Percentiles rank a stretch among this genome's conserved stretches.
Evolutionary conservation across 2,329 filamentous ascomycete species (phyloP).

Genomic region (Ascochyta fabae): DNA sequence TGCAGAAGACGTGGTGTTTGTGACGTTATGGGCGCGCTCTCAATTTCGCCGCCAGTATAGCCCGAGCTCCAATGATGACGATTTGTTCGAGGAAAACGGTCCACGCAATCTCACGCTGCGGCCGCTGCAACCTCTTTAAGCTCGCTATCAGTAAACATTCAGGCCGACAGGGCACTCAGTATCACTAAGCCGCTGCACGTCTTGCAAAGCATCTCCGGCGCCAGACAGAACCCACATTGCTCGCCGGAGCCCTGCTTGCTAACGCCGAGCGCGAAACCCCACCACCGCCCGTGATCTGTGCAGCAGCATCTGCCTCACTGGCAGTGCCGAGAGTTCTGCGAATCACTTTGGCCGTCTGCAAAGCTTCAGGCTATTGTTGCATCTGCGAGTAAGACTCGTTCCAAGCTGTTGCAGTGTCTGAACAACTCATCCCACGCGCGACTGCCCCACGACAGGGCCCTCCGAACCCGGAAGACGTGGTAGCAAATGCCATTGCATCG

Average conservation of each 20-base stretch:
- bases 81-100: constrained; percentile 28
- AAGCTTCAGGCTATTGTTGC: constrained; percentile 3
- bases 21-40: constrained; percentile 28
- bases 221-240: constrained; percentile 28
- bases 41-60: constrained; percentile 23
- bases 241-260: constrained; percentile 39
- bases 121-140: constrained; percentile 26
- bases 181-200: constrained; percentile 44
- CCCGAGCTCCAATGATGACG: constrained; percentile 23
- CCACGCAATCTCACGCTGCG: constrained; percentile 23
- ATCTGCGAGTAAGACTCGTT: constrained; percentile 15
- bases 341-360: constrained; percentile 4
- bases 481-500: constrained; percentile 24
- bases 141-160: constrained; percentile 26
- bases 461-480: constrained; percentile 28
- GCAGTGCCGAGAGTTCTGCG: constrained; percentile 11
- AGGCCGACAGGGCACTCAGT: constrained; percentile 27
- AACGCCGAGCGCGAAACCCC: constrained; percentile 40
- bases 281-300: constrained; percentile 26
- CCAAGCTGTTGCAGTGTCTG: constrained; percentile 28
- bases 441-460: constrained; percentile 27
- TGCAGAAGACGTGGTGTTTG: constrained; percentile 33
- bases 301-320: constrained; percentile 19
- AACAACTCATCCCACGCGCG: constrained; percentile 14
- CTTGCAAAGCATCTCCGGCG: constrained; percentile 45